Base-by-base conservation (phyloP, 2,329 filamentous ascomycete genomes). In the Boeremia lycopersici region DNA sequence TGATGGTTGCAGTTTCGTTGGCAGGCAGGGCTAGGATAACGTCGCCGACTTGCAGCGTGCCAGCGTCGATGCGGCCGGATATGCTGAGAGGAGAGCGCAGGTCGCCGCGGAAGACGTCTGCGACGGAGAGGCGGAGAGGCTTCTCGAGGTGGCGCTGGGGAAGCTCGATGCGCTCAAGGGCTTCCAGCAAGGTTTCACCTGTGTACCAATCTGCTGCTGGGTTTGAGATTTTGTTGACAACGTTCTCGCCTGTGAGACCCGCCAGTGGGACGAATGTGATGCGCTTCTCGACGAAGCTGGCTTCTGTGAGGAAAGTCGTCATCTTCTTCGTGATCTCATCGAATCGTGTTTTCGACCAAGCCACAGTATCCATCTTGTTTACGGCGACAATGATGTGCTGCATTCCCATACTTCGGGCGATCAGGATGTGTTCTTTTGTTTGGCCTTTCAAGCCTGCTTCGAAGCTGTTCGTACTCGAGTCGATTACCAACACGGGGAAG, bases 401-500 rank as follows among this genome's bases (percentile, higher is more conserved):
- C 2, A 99, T 89, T 0, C 95, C 95, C 79, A 98, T 89, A 65
- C 93, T 97, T 56, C 93, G 85, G 5, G 96, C 86, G 1, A 99
- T 83, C 13, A 98, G 78, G 6, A 95, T 91, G 71, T 99, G 95
- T 70, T 99, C 95, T 71, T 90, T 89, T 0, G 95, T 99, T 72
- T 99, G 95, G 0, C 95, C 95, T 70, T 90, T 93, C 29, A 98
- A 79, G 0, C 95, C 96, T 3, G 91, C 92, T 73, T 99, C 95
- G 62, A 98, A 97, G 30, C 93, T 93, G 30, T 93, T 95, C 0
- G 86, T 91, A 53, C 89, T 89, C 4, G 93, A 89, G 72, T 99
- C 95, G 56, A 99, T 91, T 17, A 99, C 95, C 3, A 99, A 80
- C 0, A 99, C 89, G 0, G 93, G 95, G 74, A 98, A 95, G 73